These are phyloP conservation scores for Cerrena zonata DNA, from an alignment of 1,284 basidiomycete species.

Conservation along the genomic window DNA sequence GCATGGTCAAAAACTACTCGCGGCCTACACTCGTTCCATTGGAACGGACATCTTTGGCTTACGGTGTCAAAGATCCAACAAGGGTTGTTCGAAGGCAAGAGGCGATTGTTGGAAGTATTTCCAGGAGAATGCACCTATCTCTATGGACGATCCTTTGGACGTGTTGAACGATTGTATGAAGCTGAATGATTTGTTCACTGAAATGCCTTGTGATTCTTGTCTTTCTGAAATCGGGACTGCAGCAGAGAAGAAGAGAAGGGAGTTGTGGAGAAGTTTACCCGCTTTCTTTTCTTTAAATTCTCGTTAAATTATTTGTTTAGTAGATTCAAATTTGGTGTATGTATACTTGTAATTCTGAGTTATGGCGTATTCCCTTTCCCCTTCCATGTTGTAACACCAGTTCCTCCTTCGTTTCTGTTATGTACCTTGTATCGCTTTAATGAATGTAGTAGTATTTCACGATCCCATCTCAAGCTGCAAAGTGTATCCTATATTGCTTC, in stretches of 20 bases:
- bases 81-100: slow-evolving; percentile 25
- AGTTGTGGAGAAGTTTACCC: slow-evolving; percentile 27
- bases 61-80: slow-evolving; percentile 23
- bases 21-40: slow-evolving; percentile 26
- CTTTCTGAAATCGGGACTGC: slow-evolving; percentile 21
- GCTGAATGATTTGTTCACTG: slow-evolving; percentile 25
- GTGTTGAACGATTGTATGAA: slow-evolving; percentile 28
- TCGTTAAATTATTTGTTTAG: too few relatives aligned
- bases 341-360: too few relatives aligned
- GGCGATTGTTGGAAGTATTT: slow-evolving; percentile 30
- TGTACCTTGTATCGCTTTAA: too few relatives aligned
- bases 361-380: too few relatives aligned
- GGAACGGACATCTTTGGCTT: slow-evolving; percentile 27
- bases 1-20: slow-evolving; percentile 28
- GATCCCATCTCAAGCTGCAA: too few relatives aligned
- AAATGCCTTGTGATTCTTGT: slow-evolving; percentile 26
- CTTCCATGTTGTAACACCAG: too few relatives aligned
- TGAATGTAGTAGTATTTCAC: too few relatives aligned
- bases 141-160: slow-evolving; percentile 30
- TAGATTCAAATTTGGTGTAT: too few relatives aligned
- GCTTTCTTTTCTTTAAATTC: slow-evolving; percentile 27
- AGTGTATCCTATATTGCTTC: too few relatives aligned
- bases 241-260: slow-evolving; percentile 29
- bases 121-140: slow-evolving; percentile 30
- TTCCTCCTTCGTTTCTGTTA: too few relatives aligned